Evolutionary conservation across 2,329 filamentous ascomycete genomes (phyloP), one percentile per base, ranked within the genome.

Genomic region (Penicillium sp.): DNA sequence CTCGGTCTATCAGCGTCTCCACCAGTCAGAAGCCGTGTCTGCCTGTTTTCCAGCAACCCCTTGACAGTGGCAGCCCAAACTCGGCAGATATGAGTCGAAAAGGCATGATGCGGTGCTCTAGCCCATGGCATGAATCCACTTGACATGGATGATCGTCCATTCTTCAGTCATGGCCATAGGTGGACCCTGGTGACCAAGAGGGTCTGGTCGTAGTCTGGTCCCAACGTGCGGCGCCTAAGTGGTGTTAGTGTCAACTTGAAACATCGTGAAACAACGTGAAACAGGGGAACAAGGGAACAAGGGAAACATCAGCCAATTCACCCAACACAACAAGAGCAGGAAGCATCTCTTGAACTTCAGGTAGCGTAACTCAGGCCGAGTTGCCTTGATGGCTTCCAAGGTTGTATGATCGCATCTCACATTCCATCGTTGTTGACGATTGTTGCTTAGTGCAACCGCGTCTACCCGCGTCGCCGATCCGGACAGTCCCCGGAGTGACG

Each of bases 211-310:
- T 23, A 23, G 38, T 46, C 20, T 48, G 44, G 44, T 29, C 35
- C 37, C n/a, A 10, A 12, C 15, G 29, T 23, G 27, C 23, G 47
- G 50, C 47, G 50, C 39, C 50, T 50, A 53, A 25, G 33, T 25
- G 40, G 38, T 44, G 42, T 29, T 44, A 10, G 41, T 28, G 40
- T 50, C 50, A 50, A 50, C 47, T 20, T 53, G 50, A 53, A 53
- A 53, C 50, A 7, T 27, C 20, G 38, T 46, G 50, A 50, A 50
- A 49, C 50, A 50, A 40, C 3, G 20, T 23, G 20, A 23, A 23
- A 23, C 20, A 23, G 20, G 20, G 20, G 20, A 23, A 23, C 20
- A 23, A 4, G 20, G 50, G 47, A 50, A 49, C 50, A 53, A 44
- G 33, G 35, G 42, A 20, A 25, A 20, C 29, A 10, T 29, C 23